A percentile compares a stretch with the other conserved stretches of the same genome.
Evolutionary conservation across 768 basidiomycete species (phyloP).

Genomic region (Piloderma croceum): DNA sequence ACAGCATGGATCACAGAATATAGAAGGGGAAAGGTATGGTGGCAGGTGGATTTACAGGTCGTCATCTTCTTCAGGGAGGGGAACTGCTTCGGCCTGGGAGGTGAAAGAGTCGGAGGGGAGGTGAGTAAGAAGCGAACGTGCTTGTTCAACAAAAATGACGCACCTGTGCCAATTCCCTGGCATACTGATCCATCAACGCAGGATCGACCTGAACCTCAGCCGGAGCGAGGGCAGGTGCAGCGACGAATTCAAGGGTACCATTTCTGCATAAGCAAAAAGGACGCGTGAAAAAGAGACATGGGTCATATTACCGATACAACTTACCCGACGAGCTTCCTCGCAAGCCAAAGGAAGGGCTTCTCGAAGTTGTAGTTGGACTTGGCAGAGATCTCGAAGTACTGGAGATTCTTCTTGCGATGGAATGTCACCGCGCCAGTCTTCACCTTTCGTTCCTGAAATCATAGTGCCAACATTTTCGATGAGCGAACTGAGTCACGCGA

Average conservation of each 20-base stretch:
- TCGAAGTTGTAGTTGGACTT: constrained; percentile 99
- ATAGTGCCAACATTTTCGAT: constrained; percentile 5
- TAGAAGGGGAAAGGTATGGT: background rate
- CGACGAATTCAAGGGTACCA: constrained; percentile 86
- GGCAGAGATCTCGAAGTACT: constrained; percentile 99
- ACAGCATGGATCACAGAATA: constrained; percentile 1
- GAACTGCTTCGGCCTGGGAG: constrained; percentile 75
- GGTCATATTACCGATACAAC: constrained; percentile 23
- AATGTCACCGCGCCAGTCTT: constrained; percentile 98
- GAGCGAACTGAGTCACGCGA: constrained; percentile 2
- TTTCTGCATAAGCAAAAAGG: constrained; percentile 47
- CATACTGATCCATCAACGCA: constrained; percentile 73
- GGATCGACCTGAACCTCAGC: constrained; percentile 87
- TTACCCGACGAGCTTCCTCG: constrained; percentile 94
- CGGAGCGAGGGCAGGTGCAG: constrained; percentile 91
- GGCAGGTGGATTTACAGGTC: constrained; percentile 48
- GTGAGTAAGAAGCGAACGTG: constrained; percentile 3
- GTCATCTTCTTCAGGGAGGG: constrained; percentile 97
- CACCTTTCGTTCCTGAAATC: constrained; percentile 90
- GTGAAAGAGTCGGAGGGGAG: constrained; percentile 7
- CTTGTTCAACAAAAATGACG: constrained; percentile 12
- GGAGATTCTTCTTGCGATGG: constrained; percentile 99
- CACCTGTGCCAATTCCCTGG: constrained; percentile 67
- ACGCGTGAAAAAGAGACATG: background rate
- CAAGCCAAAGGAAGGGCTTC: constrained; percentile 99